These are phyloP conservation scores for Claviceps sp. DNA, from an alignment of 2,329 filamentous ascomycete genomes.

Conservation along the genomic window DNA sequence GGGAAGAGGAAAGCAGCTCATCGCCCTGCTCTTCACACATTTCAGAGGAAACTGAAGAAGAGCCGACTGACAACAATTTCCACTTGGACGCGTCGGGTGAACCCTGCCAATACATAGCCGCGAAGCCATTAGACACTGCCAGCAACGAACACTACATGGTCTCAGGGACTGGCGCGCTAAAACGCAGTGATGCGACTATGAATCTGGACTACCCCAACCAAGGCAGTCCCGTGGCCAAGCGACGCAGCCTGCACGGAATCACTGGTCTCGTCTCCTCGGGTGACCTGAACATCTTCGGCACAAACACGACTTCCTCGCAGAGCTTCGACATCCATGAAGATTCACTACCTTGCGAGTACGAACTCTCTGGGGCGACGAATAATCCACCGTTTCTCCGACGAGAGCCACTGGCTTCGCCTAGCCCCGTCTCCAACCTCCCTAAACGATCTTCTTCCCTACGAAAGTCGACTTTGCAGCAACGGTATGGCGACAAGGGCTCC, in stretches of 20 bases:
- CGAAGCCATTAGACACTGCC: constrained; percentile 34
- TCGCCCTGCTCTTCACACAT: constrained; percentile 21
- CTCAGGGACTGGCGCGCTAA: constrained; percentile 60
- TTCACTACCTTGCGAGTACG: constrained; percentile 32
- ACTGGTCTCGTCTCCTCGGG: constrained; percentile 42
- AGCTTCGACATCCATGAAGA: constrained; percentile 42
- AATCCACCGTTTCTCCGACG: constrained; percentile 8
- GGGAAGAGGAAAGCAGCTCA: constrained; percentile 30
- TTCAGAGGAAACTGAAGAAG: constrained; percentile 32
- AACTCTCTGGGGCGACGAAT: constrained; percentile 28
- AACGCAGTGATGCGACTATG: constrained; percentile 84
- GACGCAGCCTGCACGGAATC: constrained; percentile 71
- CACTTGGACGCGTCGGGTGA: constrained; percentile 40
- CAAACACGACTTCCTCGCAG: constrained; percentile 25
- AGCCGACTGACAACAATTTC: constrained; percentile 38
- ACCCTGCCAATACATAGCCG: constrained; percentile 34
- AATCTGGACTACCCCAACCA: constrained; percentile 66
- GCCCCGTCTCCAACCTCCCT: constrained; percentile 40
- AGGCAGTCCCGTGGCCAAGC: constrained; percentile 80
- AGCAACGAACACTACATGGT: constrained; percentile 20
- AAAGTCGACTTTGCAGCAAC: constrained; percentile 78
- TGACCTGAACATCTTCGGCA: constrained; percentile 67
- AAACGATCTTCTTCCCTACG: constrained; percentile 66
- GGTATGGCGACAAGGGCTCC: constrained; percentile 54
- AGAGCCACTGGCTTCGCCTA: constrained; percentile 30